phyloP scores from a whole-genome alignment of 148 eudicot genomes.

The Talinum fruticosum region DNA sequence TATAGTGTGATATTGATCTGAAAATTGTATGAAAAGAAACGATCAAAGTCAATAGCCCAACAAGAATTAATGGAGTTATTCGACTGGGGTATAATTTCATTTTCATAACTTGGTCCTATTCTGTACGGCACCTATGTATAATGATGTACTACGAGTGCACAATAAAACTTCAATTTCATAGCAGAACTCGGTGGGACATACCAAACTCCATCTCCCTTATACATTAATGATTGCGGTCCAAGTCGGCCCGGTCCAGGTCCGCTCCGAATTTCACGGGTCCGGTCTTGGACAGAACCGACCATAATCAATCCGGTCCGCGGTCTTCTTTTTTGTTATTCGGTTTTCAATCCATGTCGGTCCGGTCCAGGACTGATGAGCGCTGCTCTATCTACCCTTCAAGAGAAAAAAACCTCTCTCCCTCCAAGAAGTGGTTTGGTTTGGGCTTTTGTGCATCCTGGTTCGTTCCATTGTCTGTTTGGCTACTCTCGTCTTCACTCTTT shows the following conservation, averaged over 20 bases:
- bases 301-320: too few relatives aligned
- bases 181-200: neutral
- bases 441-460: too few relatives aligned
- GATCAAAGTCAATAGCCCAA: neutral
- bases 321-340: too few relatives aligned
- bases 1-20: neutral
- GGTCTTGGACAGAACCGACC: too few relatives aligned
- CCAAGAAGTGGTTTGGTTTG: too few relatives aligned
- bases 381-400: too few relatives aligned
- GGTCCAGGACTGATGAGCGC: too few relatives aligned
- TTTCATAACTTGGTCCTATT: neutral
- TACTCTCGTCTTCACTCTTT: neutral
- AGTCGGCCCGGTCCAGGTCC: too few relatives aligned
- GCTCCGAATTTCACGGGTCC: too few relatives aligned
- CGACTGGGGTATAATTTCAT: neutral
- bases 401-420: too few relatives aligned
- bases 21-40: neutral
- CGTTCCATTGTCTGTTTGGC: neutral
- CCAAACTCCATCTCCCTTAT: neutral
- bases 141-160: neutral
- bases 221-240: too few relatives aligned
- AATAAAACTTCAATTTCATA: neutral
- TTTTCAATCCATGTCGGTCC: too few relatives aligned
- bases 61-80: constrained; percentile 3
- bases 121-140: neutral